Conservation (phyloP, 2,329 filamentous ascomycete genomes). For the Pestalotiopsis fici region DNA sequence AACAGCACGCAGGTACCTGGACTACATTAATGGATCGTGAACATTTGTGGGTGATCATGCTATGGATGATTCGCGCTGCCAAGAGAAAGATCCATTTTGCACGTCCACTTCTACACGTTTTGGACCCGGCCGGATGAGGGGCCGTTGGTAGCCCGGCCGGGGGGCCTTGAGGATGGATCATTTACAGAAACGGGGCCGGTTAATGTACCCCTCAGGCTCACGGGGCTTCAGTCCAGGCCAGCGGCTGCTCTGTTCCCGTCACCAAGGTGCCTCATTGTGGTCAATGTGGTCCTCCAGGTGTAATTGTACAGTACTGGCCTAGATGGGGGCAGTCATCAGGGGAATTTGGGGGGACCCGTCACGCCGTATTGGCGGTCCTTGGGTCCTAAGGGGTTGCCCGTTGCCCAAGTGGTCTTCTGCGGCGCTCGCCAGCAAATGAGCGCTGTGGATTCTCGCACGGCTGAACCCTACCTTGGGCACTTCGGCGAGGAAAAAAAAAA, state of each 20-base stretch:
- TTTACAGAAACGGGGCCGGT: neutral
- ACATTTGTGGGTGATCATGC: neutral
- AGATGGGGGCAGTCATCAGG: neutral
- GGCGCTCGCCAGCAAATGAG: neutral
- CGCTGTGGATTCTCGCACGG: neutral
- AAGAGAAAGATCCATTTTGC: neutral
- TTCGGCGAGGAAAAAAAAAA: neutral
- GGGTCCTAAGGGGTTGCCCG: neutral
- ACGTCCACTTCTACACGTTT: neutral
- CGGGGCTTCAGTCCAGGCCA: neutral
- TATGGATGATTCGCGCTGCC: neutral
- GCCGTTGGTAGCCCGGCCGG: neutral
- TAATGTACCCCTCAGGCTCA: neutral
- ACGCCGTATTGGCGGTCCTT: neutral
- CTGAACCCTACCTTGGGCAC: neutral
- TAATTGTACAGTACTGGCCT: neutral
- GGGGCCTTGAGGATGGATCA: neutral
- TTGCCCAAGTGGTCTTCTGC: neutral
- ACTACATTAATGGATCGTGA: neutral
- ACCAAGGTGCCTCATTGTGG: neutral
- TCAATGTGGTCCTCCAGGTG: conserved; percentile 2
- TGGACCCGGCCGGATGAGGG: neutral
- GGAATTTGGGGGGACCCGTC: neutral
- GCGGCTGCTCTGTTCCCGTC: neutral
- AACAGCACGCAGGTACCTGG: neutral